Evolutionary conservation across 495 filamentous ascomycete species (phyloP).

Genomic region (Staphylotrichum longicolle): DNA sequence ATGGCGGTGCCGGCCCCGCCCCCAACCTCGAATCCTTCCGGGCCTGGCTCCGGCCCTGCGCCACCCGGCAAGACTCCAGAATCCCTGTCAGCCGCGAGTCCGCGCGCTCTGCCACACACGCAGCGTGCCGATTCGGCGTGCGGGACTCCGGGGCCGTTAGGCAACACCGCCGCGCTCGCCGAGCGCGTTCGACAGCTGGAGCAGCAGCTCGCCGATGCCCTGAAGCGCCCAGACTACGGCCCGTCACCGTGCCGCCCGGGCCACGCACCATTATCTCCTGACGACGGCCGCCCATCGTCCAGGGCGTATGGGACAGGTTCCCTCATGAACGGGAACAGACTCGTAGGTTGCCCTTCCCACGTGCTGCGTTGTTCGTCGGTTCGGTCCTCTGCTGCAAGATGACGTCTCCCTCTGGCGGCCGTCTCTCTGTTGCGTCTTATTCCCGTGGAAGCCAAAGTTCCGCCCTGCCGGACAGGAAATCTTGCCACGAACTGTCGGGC

Average conservation of each 20-base stretch:
- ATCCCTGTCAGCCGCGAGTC: slow-evolving; percentile 16
- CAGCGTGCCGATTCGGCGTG: neutral
- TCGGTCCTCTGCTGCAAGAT: neutral
- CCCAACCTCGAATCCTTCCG: slow-evolving; percentile 2
- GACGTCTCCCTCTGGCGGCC: neutral
- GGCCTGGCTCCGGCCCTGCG: slow-evolving; percentile 13
- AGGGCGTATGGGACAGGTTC: slow-evolving; percentile 57
- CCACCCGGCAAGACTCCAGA: slow-evolving; percentile 21
- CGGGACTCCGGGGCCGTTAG: neutral
- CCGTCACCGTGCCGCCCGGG: slow-evolving; percentile 19
- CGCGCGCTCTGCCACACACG: slow-evolving; percentile 3
- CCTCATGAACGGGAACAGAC: slow-evolving; percentile 50
- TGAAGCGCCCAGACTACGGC: slow-evolving; percentile 20
- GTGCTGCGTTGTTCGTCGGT: neutral
- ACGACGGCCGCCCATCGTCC: slow-evolving; percentile 18
- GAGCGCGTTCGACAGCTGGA: slow-evolving; percentile 34
- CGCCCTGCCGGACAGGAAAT: neutral
- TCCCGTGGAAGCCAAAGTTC: neutral
- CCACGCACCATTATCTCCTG: slow-evolving; percentile 1
- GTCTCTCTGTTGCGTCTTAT: neutral
- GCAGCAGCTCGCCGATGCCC: slow-evolving; percentile 32
- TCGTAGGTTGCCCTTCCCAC: slow-evolving; percentile 40
- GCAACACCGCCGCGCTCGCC: slow-evolving; percentile 24
- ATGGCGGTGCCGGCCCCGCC: slow-evolving; percentile 13
- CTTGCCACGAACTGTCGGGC: slow-evolving; percentile 12